Base-by-base conservation (phyloP, 2,329 filamentous ascomycete species). In the Ramularia endophylla region DNA sequence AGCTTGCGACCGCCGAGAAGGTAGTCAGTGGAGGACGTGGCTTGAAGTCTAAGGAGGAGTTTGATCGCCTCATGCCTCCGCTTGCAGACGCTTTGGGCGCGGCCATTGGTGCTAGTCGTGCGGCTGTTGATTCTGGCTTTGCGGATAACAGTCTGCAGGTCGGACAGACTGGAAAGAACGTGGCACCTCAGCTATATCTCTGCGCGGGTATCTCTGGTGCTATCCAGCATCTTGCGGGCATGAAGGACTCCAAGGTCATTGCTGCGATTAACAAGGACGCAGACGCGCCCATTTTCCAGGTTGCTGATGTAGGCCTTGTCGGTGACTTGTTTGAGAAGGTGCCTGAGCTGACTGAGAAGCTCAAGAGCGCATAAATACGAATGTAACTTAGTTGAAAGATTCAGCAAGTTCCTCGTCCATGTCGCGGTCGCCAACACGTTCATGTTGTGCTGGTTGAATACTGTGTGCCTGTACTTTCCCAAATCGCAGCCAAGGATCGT, bases 161-260 rank as follows among this genome's bases (percentile, higher is more conserved):
- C 52, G 92, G 92, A 33, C 92, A 98, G 74, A 98, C 92, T 11
- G 92, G 92, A 59, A 98, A 98, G 78, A 94, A 97, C 48, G 90
- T 98, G 40, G 92, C 92, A 34, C 92, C 92, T 45, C 83, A 98
- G 66, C 72, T 98, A 47, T 98, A 98, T 64, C 76, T 98, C 54
- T 94, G 88, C 40, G 89, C 90, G 9, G 92, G 92, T 60, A 97
- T 98, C 56, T 95, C 87, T 7, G 92, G 92, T 40, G 92, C 92
- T 16, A 98, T 98, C 56, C 92, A 98, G 70, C 92, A 98, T 73
- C 68, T 98, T 68, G 92, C 92, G 22, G 92, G 92, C 62, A 98
- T 98, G 92, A 98, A 98, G 77, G 92, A 98, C 63, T 95, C 88
- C 73, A 98, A 98, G 73, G 92, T 98, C 44, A 98, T 98, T 70